Evolutionary conservation across 2,329 filamentous ascomycete genomes (phyloP), one percentile per base, ranked within the genome.

Genomic region (Curvularia spicifera): DNA sequence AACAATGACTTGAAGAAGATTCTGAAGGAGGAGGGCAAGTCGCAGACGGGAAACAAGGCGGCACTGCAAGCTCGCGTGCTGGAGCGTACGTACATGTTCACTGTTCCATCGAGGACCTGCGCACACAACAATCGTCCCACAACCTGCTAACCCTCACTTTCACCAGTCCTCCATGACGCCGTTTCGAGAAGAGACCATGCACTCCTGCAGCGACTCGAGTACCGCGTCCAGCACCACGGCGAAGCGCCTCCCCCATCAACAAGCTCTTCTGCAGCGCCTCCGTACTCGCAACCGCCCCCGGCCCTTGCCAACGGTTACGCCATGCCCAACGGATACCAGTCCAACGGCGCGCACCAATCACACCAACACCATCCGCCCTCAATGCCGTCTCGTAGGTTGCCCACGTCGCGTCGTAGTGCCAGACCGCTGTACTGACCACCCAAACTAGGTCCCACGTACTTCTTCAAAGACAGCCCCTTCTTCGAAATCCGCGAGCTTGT

Each of bases 31-130:
- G 91, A 96, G 79, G 85, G 87, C 46, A 45, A 57, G 24, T 81
- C 96, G 35, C 85, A 86, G 65, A 91, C 89, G 28, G 95, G 95
- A 20, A 89, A 95, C 70, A 99, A 99, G 82, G 86, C 87, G 33
- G 85, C 90, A 42, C 81, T 98, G 59, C 93, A 97, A 78, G 80
- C 81, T 57, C 89, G 94, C 69, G 90, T 97, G 60, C 86, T 89
- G 63, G 82, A 86, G 58, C 85, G 95, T 98, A 83, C 78, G 91
- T 87, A 61, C 55, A 51, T 57, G 61, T 49, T 57, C 57, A 20
- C 48, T n/a, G 26, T 59, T 37, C 39, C 42, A 20, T n/a, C 13
- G 6, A 3, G 42, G 10, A 8, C 24, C 45, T 22, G 35, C 35
- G 15, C 35, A 37, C 15, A 37, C 35, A 4, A 37, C 6, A 40